phyloP scores from a whole-genome alignment of 2,329 filamentous ascomycete species.

The Diaporthe vexans region DNA sequence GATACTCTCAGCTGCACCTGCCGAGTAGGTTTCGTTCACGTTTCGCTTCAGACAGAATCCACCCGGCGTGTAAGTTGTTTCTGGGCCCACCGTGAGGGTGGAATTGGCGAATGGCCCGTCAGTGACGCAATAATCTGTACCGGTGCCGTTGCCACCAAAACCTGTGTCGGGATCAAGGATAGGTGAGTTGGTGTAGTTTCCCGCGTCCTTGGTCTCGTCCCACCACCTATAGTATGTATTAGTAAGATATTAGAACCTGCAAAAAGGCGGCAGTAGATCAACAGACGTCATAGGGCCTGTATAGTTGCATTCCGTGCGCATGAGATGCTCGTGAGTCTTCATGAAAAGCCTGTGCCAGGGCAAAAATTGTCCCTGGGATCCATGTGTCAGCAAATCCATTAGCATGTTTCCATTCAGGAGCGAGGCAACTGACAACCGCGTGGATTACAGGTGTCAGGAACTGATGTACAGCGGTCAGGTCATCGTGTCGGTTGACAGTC shows the following conservation, averaged over 20 bases:
- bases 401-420: neutral
- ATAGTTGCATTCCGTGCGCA: constrained; percentile 50
- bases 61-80: constrained; percentile 50
- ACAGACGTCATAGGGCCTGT: constrained; percentile 36
- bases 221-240: neutral
- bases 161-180: constrained; percentile 50
- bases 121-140: constrained; percentile 52
- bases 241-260: no score
- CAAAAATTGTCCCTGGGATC: constrained; percentile 48
- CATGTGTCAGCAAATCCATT: no score
- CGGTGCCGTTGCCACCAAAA: constrained; percentile 43
- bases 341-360: constrained; percentile 54
- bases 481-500: constrained; percentile 50
- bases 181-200: constrained; percentile 51
- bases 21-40: constrained; percentile 41
- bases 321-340: constrained; percentile 50
- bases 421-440: constrained; percentile 36
- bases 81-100: constrained; percentile 52
- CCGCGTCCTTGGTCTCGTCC: constrained; percentile 41
- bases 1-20: constrained; percentile 2
- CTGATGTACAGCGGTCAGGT: constrained; percentile 51
- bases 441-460: constrained; percentile 49
- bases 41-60: constrained; percentile 56
- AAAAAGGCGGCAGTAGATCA: no score
- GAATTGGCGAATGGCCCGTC: constrained; percentile 53